These are phyloP conservation scores for Rhodotorula sp. DNA, from an alignment of 1,284 basidiomycete genomes.

Conservation along the genomic window DNA sequence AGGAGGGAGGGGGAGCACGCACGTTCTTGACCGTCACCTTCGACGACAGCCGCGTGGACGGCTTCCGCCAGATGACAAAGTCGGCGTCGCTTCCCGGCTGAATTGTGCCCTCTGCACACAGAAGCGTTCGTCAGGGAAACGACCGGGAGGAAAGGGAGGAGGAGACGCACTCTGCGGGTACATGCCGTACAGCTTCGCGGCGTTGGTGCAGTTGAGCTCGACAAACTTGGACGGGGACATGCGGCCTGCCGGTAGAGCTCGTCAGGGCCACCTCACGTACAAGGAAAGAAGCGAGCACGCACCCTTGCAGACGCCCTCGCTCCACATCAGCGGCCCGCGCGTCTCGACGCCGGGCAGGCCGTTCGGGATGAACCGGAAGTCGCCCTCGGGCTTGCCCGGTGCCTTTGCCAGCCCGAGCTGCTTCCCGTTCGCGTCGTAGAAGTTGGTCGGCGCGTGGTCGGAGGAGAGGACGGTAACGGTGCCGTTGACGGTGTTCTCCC, in stretches of 20 bases:
- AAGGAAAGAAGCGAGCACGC: too few relatives aligned
- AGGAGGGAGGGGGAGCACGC: slow-evolving; percentile 10
- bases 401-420: slow-evolving; percentile 35
- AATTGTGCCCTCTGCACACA: slow-evolving; percentile 42
- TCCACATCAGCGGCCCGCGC: slow-evolving; percentile 45
- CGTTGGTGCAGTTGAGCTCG: slow-evolving; percentile 46
- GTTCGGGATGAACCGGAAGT: slow-evolving; percentile 47
- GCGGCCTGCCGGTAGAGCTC: slow-evolving; percentile 11
- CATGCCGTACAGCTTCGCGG: slow-evolving; percentile 44
- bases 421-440: slow-evolving; percentile 44
- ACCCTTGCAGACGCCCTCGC: slow-evolving; percentile 45
- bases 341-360: slow-evolving; percentile 48
- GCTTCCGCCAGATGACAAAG: slow-evolving; percentile 45
- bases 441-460: slow-evolving; percentile 48
- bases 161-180: slow-evolving; percentile 40
- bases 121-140: too few relatives aligned
- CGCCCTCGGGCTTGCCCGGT: slow-evolving; percentile 32
- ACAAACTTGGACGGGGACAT: slow-evolving; percentile 45
- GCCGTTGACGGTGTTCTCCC: slow-evolving; percentile 46
- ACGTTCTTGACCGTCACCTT: slow-evolving; percentile 41
- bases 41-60: slow-evolving; percentile 22
- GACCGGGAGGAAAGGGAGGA: too few relatives aligned
- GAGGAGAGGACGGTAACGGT: slow-evolving; percentile 45
- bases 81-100: slow-evolving; percentile 48
- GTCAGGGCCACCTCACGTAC: neutral